Evolutionary conservation across 148 eudicot genomes (phyloP), one percentile per base, ranked within the genome.

Genomic region (Camellia lanceoleosa): DNA sequence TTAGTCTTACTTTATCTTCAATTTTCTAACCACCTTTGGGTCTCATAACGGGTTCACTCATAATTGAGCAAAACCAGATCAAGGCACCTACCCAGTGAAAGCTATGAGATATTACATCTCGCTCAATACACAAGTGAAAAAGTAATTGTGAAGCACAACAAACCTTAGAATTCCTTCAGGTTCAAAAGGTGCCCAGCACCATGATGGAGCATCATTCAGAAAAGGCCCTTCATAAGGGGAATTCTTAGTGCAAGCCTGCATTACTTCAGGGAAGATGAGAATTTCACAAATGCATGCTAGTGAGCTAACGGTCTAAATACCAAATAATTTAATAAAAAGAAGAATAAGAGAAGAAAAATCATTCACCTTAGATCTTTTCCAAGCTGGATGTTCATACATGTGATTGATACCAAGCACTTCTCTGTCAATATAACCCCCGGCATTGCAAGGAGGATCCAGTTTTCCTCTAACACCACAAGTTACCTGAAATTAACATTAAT

Each of bases 171-270:
- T 86, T 60, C 98, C 98, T 88, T 94, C 97, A 3, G 98, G 98
- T 80, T 94, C 97, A 86, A 92, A 94, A 79, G 92, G 95, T 58
- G 98, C 98, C 86, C 86, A 87, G 68, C 98, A 94, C 98, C 98
- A 94, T 42, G 91, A 77, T 23, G 97, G 97, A 74, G 98, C 98
- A 86, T 91, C 89, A 76, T 82, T 71, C 44, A 84, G 73, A 16
- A 95, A 85, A 78, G 96, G 91, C 71, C 98, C 98, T 83, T 89
- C 92, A 65, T 82, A 86, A 49, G 97, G 97, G 64, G 98, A 91
- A 44, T 77, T 84, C 71, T 80, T 82, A 20, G 97, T 91, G 88
- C 98, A 95, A 81, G 89, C 93, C 97, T 95, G 88, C 85, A 90
- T 68, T 44, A 74, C 73, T 74, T 78, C 62, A 51, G 52, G 68